Conservation (phyloP, 2,329 filamentous ascomycete genomes). For the Fusarium avenaceum region DNA sequence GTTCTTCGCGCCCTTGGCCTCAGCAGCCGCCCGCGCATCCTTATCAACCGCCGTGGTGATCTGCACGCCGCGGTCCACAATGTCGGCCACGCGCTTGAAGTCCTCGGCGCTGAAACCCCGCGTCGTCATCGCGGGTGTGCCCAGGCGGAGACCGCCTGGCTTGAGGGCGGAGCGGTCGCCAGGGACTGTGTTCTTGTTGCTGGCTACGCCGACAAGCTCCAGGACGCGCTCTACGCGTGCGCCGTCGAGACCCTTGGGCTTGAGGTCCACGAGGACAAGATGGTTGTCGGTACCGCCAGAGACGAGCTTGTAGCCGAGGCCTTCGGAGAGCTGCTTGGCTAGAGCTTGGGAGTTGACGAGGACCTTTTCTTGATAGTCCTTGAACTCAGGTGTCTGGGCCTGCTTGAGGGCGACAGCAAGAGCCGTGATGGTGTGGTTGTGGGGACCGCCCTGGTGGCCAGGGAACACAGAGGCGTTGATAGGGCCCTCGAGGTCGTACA, state of each 20-base stretch:
- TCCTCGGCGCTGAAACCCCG: slow-evolving; percentile 86
- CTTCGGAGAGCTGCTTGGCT: slow-evolving; percentile 72
- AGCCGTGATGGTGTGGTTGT: slow-evolving; percentile 98
- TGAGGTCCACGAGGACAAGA: slow-evolving; percentile 89
- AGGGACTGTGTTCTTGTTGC: slow-evolving; percentile 98
- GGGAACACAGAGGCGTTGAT: slow-evolving; percentile 98
- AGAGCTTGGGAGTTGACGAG: slow-evolving; percentile 89
- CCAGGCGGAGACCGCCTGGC: slow-evolving; percentile 90
- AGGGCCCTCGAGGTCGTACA: slow-evolving; percentile 87
- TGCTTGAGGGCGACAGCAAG: slow-evolving; percentile 93
- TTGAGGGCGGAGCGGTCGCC: slow-evolving; percentile 92
- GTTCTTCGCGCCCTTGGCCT: slow-evolving; percentile 74
- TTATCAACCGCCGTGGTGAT: slow-evolving; percentile 81
- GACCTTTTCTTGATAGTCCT: slow-evolving; percentile 87
- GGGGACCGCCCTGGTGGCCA: slow-evolving; percentile 94
- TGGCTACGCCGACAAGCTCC: slow-evolving; percentile 89
- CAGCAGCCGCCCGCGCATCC: slow-evolving; percentile 73
- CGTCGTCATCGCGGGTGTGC: slow-evolving; percentile 96
- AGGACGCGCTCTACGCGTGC: slow-evolving; percentile 88
- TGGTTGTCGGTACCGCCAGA: slow-evolving; percentile 96
- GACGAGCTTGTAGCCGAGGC: slow-evolving; percentile 86
- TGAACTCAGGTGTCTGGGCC: slow-evolving; percentile 87
- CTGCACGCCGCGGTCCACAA: slow-evolving; percentile 82
- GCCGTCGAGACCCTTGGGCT: slow-evolving; percentile 86
- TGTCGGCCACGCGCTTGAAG: slow-evolving; percentile 84